Evolutionary conservation across 768 basidiomycete genomes (phyloP).

Genomic region (Tulasnella sp.): DNA sequence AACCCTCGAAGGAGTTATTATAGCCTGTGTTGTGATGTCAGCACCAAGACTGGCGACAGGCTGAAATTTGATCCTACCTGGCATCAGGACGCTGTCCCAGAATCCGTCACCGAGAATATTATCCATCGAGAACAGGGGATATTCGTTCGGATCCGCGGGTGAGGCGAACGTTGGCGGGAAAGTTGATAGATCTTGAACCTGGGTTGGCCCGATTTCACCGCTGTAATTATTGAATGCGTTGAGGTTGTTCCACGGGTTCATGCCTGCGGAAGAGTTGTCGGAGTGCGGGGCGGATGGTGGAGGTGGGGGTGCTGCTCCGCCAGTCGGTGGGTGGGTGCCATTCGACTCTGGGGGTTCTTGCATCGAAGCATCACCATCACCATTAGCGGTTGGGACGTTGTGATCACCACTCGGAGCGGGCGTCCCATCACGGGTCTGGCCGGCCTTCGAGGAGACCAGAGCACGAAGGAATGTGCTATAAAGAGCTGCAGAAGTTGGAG

Average conservation of each 20-base stretch:
- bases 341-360: constrained; percentile 3
- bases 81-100: constrained; percentile 87
- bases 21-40: constrained; percentile 57
- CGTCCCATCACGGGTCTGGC: constrained; percentile 20
- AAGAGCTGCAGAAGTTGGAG: constrained; percentile 52
- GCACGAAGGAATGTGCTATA: constrained; percentile 84
- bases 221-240: constrained; percentile 54
- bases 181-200: constrained; percentile 72
- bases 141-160: constrained; percentile 32
- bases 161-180: constrained; percentile 86
- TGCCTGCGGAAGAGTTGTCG: not conserved
- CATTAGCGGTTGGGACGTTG: constrained; percentile 28
- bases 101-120: constrained; percentile 76
- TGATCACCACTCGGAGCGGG: constrained; percentile 16
- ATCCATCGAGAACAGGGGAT: constrained; percentile 73
- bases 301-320: not conserved
- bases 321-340: not conserved
- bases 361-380: constrained; percentile 21
- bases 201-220: constrained; percentile 75
- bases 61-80: constrained; percentile 57
- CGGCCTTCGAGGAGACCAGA: constrained; percentile 62
- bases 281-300: not conserved
- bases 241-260: constrained; percentile 17
- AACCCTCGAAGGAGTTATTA: constrained; percentile 75
- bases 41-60: not conserved